Evolutionary conservation across 2,329 filamentous ascomycete genomes (phyloP).

Genomic region (Talaromyces sp.): DNA sequence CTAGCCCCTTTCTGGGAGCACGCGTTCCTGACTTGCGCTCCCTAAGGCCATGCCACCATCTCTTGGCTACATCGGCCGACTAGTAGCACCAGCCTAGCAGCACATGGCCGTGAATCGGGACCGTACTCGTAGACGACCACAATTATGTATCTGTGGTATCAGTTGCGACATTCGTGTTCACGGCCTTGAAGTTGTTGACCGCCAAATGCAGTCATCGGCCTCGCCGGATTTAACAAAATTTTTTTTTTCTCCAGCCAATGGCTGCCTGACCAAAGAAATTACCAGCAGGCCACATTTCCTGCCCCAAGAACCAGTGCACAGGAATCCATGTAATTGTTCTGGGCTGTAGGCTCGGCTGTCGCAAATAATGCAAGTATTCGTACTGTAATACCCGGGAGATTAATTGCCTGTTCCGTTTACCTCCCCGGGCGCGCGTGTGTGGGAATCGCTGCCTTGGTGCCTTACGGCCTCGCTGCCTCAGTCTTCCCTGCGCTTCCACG

Average conservation of each 20-base stretch:
- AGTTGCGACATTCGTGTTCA: neutral
- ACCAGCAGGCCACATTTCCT: too few relatives aligned
- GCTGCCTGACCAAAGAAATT: neutral
- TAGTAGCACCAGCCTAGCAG: neutral
- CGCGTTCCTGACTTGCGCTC: conserved; percentile 15
- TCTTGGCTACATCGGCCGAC: neutral
- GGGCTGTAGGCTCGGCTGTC: neutral
- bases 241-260: neutral
- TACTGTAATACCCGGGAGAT: neutral
- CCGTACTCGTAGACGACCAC: neutral
- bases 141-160: neutral
- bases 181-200: neutral
- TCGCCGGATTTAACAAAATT: neutral
- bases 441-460: neutral
- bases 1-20: conserved; percentile 1
- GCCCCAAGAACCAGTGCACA: too few relatives aligned
- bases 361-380: neutral
- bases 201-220: neutral
- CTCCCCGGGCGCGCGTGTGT: neutral
- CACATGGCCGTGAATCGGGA: neutral
- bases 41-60: conserved; percentile 2
- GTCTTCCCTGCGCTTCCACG: neutral
- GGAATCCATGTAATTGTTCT: neutral
- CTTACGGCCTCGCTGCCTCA: conserved; percentile 2
- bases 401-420: neutral